Base-by-base conservation (phyloP, 1,139 yeast genomes). In the Sugiyamaella novakii region DNA sequence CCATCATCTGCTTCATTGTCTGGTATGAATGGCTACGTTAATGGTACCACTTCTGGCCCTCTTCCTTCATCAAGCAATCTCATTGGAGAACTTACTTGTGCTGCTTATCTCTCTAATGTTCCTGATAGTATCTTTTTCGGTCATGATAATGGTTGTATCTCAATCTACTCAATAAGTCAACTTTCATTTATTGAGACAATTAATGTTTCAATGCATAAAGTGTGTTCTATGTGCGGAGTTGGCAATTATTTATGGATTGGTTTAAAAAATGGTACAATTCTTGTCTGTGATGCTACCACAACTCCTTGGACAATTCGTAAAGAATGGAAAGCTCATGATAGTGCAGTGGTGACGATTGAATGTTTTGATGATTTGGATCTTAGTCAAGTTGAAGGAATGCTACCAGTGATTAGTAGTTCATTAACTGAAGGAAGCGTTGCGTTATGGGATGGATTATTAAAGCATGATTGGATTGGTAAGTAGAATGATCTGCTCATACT, bases 111-210 rank as follows among this genome's bases (percentile, higher is more conserved):
- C 11, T 51, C 60, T 14, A 43, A 56, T 30, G 53, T 54, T 21
- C 65, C 64, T 1, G 70, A 67, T 27, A 44, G 51, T 17, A 68
- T 69, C 2, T 68, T 65, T 43, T 68, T 72, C 50, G 76, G 76
- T 6, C 76, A 72, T 46, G 73, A 70, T 14, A 73, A 71, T 50
- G 77, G 77, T 3, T 60, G 66, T 28, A 61, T 73, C 6, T 59
- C 74, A 0, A 63, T 69, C 2, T 69, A 65, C 49, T 61, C 69
- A 2, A 49, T 55, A 3, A 36, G 62, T 11, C 41, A 47, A 25
- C 46, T 65, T 48, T 43, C 54, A 2, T 65, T 64, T n/a, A 47
- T 66, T 4, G 71, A 69, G 11, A 60, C 67, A 29, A 54, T 71
- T 30, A 64, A 58, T 37, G 61, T 70, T 2, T 66, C 73, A n/a